Percentiles rank a stretch among this genome's conserved stretches.
Evolutionary conservation across 75 land plant genomes (phyloP).

Genomic region (Isoetes taiwanensis): DNA sequence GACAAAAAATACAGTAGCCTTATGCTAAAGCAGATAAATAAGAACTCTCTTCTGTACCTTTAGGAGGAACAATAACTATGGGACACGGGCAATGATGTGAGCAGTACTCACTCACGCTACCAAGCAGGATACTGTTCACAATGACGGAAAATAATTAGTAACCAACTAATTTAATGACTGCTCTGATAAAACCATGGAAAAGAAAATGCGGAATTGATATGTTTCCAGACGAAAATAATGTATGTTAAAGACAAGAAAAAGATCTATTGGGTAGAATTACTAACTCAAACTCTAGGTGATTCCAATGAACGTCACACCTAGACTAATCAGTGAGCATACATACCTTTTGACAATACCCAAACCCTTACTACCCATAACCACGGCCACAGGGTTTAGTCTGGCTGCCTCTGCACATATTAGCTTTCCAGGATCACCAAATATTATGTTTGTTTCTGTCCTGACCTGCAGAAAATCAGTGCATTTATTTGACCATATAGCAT

Average conservation of each 20-base stretch:
- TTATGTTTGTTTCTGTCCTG: constrained; percentile 34
- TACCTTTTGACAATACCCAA: constrained; percentile 54
- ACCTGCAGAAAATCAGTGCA: no score
- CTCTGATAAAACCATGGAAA: not conserved
- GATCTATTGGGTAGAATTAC: not conserved
- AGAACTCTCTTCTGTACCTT: no score
- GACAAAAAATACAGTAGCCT: no score
- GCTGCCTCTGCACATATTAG: constrained; percentile 60
- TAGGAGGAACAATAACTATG: constrained; percentile 67
- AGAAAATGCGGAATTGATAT: not conserved
- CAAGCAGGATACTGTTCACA: constrained; percentile 51
- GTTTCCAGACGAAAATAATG: not conserved
- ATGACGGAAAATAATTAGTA: no score
- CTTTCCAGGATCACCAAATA: constrained; percentile 67
- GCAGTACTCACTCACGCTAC: constrained; percentile 73
- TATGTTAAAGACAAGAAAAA: not conserved
- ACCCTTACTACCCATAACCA: constrained; percentile 68
- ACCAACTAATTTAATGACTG: not conserved
- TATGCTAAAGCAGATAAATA: no score
- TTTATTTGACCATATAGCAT: no score
- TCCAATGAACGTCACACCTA: no score
- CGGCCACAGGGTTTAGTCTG: constrained; percentile 63
- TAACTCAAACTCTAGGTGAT: not conserved
- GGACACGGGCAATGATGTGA: constrained; percentile 63
- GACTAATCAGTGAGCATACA: no score